Evolutionary conservation across 192 early-diverging fungal species (phyloP).

Genomic region (Lunasporangiospora selenospora): DNA sequence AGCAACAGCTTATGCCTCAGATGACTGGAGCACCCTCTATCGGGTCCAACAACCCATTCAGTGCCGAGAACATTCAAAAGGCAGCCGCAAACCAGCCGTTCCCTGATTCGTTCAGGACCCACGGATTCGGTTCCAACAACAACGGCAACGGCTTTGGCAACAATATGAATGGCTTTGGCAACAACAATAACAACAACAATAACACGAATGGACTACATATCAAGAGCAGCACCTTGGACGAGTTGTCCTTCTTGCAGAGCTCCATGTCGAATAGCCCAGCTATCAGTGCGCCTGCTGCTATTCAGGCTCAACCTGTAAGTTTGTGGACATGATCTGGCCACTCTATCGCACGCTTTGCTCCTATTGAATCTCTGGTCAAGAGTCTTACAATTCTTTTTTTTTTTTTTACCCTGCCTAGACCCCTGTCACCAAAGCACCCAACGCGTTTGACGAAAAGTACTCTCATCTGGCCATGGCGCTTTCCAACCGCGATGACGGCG

Average conservation of each 20-base stretch:
- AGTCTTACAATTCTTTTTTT: too few relatives aligned
- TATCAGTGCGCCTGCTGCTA: constrained; percentile 9
- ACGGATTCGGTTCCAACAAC: constrained; percentile 3
- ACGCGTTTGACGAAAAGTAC: constrained; percentile 37
- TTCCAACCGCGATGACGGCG: constrained; percentile 52
- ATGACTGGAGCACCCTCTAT: constrained; percentile 22
- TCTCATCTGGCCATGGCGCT: constrained; percentile 32
- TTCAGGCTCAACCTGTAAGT: constrained; percentile 19
- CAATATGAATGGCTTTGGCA: constrained; percentile 3
- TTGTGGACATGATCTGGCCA: background rate
- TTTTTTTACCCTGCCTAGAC: too few relatives aligned
- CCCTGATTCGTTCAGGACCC: too few relatives aligned
- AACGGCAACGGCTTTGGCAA: constrained; percentile 2
- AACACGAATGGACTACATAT: background rate
- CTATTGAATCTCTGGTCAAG: too few relatives aligned
- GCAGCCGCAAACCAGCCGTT: constrained; percentile 11
- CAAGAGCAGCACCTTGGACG: constrained; percentile 14
- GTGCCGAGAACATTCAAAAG: constrained; percentile 16
- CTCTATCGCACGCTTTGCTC: background rate
- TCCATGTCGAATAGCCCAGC: constrained; percentile 20
- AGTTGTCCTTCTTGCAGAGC: constrained; percentile 21
- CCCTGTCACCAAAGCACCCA: constrained; percentile 10
- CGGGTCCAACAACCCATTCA: constrained; percentile 51
- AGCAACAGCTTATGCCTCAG: constrained; percentile 34
- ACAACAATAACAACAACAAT: constrained; percentile 9